Evolutionary conservation across 148 eudicot species (phyloP).

Genomic region (Nepenthes mirabilis): DNA sequence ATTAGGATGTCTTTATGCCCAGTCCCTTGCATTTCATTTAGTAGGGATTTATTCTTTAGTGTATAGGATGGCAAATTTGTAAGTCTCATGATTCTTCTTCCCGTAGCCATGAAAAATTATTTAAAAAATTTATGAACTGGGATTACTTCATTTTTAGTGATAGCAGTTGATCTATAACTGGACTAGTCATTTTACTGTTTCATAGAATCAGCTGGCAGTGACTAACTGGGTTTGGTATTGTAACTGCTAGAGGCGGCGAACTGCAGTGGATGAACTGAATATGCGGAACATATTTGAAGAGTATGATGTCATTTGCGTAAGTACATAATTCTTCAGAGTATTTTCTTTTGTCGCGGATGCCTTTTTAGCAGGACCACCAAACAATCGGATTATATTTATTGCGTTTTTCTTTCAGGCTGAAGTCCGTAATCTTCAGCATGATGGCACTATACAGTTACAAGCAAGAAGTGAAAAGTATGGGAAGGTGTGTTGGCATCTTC

Average conservation of each 20-base stretch:
- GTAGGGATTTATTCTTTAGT: no score
- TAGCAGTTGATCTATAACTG: no score
- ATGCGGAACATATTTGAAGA: slow-evolving; percentile 89
- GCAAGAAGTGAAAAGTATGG: slow-evolving; percentile 97
- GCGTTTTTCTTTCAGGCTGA: slow-evolving; percentile 45
- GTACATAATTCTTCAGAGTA: slow-evolving; percentile 9
- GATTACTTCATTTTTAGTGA: no score
- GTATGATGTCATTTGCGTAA: slow-evolving; percentile 83
- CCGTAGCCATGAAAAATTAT: no score
- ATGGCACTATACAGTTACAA: slow-evolving; percentile 80
- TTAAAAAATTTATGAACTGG: no score
- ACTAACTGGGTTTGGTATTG: neutral
- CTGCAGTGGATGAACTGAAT: slow-evolving; percentile 82
- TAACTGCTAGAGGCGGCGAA: slow-evolving; percentile 69
- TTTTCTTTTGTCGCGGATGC: neutral
- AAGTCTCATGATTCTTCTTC: no score
- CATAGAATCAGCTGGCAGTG: neutral
- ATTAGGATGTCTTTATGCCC: no score
- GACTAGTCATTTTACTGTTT: no score
- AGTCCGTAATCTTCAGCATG: slow-evolving; percentile 80
- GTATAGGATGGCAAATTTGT: no score
- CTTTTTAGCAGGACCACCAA: no score
- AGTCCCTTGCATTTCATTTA: no score
- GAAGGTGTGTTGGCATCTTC: slow-evolving; percentile 40
- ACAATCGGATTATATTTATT: neutral